These are phyloP conservation scores for Penicillium manginii DNA, from an alignment of 495 filamentous ascomycete species.

Conservation along the genomic window DNA sequence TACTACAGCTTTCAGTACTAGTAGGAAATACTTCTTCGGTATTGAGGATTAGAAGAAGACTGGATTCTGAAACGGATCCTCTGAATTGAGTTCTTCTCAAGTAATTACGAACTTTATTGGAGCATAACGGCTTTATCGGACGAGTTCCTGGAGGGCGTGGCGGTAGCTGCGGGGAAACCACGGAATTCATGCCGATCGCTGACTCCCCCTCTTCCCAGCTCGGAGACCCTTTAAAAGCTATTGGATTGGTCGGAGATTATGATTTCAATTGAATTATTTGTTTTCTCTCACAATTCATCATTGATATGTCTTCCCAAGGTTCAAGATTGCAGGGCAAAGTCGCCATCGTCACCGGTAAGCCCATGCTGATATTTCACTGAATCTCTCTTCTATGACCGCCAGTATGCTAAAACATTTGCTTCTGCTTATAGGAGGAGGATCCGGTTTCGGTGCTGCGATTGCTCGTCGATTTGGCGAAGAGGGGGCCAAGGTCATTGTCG, in stretches of 20 bases:
- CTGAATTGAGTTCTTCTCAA: too few relatives aligned
- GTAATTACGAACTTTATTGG: neutral
- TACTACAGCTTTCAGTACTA: too few relatives aligned
- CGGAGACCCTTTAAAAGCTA: neutral
- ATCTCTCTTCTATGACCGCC: neutral
- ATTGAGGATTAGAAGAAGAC: too few relatives aligned
- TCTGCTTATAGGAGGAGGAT: constrained; percentile 47
- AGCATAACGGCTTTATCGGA: constrained; percentile 2
- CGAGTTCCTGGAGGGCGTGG: neutral
- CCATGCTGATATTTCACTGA: neutral
- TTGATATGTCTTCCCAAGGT: constrained; percentile 26
- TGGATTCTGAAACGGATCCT: too few relatives aligned
- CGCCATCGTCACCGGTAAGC: constrained; percentile 81
- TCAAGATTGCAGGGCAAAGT: constrained; percentile 79
- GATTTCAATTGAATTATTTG: neutral
- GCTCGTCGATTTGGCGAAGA: constrained; percentile 58
- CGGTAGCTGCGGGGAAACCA: constrained; percentile 27
- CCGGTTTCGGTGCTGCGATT: constrained; percentile 64
- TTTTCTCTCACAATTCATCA: neutral
- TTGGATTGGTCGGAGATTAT: neutral
- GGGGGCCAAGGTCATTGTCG: constrained; percentile 60
- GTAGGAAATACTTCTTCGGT: too few relatives aligned
- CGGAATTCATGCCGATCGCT: constrained; percentile 30
- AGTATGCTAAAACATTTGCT: neutral
- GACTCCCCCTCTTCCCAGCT: constrained; percentile 9